Base-by-base conservation (phyloP, 768 basidiomycete genomes). In the Scleroderma citrinum region DNA sequence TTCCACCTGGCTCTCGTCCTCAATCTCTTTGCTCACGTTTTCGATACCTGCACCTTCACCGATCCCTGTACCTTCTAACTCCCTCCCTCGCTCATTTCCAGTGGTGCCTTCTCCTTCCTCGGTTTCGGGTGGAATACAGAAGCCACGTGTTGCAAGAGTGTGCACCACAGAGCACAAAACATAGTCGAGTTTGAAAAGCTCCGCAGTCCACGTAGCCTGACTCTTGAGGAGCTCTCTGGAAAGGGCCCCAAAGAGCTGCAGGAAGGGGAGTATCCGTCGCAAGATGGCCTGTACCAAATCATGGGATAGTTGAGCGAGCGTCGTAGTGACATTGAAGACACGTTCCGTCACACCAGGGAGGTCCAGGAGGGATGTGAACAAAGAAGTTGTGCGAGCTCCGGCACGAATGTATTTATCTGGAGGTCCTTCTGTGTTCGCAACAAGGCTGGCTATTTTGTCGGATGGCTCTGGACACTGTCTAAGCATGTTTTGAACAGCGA, bases 1-100 rank as follows among this genome's bases (percentile, higher is more conserved):
- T 59, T 99, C 96, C 7, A 98, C 88, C 59, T 99, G 95, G 59
- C 88, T 87, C 68, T 98, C 93, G 49, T 97, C 93, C 60, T 94
- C 85, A 46, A 98, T 93, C 61, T 97, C 89, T 59, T 92, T 86
- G 73, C 89, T 92, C 49, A 93, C 86, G 59, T 97, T 87, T 63
- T 95, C 80, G 26, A 74, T 71, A 0, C 96, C 96, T 2, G 77
- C 72, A 1, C 96, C 96, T 56, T 88, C 82, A 2, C 96, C 96
- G 45, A 99, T 69, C 3, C 96, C 96, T 3, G 87, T 80, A 5
- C 95, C 95, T 31, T 76, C 88, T 6, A 74, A 73, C 20, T 71
- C 69, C n/a, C 75, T 72, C 8, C 70, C 65, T 2, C 54, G 55
- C 14, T 74, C 71, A 17, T 74, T 80, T 3, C 76, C 77, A 2